A percentile compares a stretch with the other conserved stretches of the same genome.
These are phyloP conservation scores for Hericium coralloides DNA, from an alignment of 768 basidiomycete genomes.

Conservation along the genomic window DNA sequence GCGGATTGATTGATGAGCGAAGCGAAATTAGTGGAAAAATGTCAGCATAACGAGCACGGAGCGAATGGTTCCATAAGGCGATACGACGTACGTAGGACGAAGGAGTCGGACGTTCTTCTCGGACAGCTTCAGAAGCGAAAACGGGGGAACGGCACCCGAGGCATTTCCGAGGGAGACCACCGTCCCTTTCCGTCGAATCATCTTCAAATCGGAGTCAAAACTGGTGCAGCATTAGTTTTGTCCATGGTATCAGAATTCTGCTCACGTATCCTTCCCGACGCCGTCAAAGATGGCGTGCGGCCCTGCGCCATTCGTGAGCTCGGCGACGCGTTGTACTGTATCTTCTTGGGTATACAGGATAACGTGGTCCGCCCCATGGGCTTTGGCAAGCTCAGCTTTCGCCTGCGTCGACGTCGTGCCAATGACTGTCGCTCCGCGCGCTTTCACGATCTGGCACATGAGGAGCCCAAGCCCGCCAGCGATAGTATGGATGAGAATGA, in stretches of 20 bases:
- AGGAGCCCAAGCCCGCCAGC: slow-evolving; percentile 82
- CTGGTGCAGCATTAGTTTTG: slow-evolving; percentile 24
- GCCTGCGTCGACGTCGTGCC: slow-evolving; percentile 82
- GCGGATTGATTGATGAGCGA: neutral
- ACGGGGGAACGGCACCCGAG: slow-evolving; percentile 73
- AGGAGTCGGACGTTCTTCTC: slow-evolving; percentile 77
- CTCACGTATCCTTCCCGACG: slow-evolving; percentile 90
- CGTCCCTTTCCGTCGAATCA: slow-evolving; percentile 81
- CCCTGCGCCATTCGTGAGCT: slow-evolving; percentile 70
- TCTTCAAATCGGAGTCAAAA: slow-evolving; percentile 73
- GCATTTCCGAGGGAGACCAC: slow-evolving; percentile 90
- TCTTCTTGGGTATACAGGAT: slow-evolving; percentile 73
- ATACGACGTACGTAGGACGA: slow-evolving; percentile 57
- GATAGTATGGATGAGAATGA: slow-evolving; percentile 80
- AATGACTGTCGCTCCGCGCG: slow-evolving; percentile 80
- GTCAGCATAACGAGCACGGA: neutral
- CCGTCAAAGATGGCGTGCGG: slow-evolving; percentile 89
- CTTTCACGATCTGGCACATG: slow-evolving; percentile 58
- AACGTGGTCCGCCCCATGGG: slow-evolving; percentile 80
- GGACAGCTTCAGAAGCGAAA: slow-evolving; percentile 61
- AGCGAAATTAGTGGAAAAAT: neutral
- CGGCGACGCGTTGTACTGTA: slow-evolving; percentile 61
- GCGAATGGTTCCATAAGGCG: neutral
- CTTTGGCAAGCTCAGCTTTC: slow-evolving; percentile 75
- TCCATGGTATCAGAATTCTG: neutral